Evolutionary conservation across 1,284 basidiomycete genomes (phyloP).

Genomic region (Trichosporon ovoides): DNA sequence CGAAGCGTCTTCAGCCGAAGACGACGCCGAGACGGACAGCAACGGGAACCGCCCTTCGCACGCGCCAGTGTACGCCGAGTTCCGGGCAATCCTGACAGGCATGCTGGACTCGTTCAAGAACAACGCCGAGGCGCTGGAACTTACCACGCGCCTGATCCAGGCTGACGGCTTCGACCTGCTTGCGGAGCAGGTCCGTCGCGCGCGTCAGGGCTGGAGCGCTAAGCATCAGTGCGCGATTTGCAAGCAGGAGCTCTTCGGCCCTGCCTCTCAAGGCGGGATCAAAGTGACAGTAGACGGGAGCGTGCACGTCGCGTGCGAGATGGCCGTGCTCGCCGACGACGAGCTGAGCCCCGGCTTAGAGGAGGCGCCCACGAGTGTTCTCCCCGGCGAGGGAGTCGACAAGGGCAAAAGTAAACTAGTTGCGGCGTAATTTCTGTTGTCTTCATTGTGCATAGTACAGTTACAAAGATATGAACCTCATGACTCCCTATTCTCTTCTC

Average conservation of each 20-base stretch:
- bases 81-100: conserved; percentile 79
- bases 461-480: not conserved
- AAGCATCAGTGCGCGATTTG: not conserved
- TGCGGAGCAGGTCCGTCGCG: conserved; percentile 48
- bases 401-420: not conserved
- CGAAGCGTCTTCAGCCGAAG: conserved; percentile 48
- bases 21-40: not conserved
- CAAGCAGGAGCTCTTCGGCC: not conserved
- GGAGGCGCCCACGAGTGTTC: not conserved
- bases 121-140: conserved; percentile 80
- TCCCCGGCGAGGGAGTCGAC: not conserved
- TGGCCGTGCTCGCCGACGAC: conserved; percentile 1
- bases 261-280: not conserved
- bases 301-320: conserved; percentile 4
- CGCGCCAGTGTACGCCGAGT: conserved; percentile 74
- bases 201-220: conserved; percentile 15
- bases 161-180: conserved; percentile 75
- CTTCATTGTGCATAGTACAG: not conserved
- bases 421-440: not conserved
- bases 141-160: conserved; percentile 76
- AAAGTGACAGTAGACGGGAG: not conserved
- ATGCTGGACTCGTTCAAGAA: conserved; percentile 92
- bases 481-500: not conserved
- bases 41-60: not conserved
- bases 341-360: not conserved